These are phyloP conservation scores for Curvularia sp. DNA, from an alignment of 2,329 filamentous ascomycete genomes.

Conservation along the genomic window DNA sequence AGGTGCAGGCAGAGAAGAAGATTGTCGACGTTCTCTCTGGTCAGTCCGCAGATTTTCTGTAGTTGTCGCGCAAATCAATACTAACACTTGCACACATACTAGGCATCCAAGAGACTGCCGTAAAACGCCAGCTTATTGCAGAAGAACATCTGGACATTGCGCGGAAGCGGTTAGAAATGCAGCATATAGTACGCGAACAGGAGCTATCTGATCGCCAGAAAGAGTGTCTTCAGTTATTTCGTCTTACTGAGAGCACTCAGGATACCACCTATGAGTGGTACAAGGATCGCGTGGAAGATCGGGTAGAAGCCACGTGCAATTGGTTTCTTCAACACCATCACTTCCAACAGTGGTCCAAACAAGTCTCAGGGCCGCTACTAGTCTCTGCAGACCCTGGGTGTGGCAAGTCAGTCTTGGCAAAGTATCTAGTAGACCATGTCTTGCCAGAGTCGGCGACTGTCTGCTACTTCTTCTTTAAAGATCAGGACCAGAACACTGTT, in stretches of 20 bases:
- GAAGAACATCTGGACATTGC: slow-evolving; percentile 5
- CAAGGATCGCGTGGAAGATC: slow-evolving; percentile 28
- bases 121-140: slow-evolving; percentile 2
- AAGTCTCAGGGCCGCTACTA: slow-evolving; percentile 27
- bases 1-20: background rate
- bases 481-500: slow-evolving; percentile 29
- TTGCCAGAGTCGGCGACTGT: slow-evolving; percentile 23
- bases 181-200: slow-evolving; percentile 20
- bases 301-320: slow-evolving; percentile 29
- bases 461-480: slow-evolving; percentile 36
- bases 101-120: slow-evolving; percentile 19
- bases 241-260: slow-evolving; percentile 23
- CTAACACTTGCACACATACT: slow-evolving; percentile 17
- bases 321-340: slow-evolving; percentile 27
- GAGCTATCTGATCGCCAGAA: slow-evolving; percentile 24
- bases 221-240: slow-evolving; percentile 31
- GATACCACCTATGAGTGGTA: slow-evolving; percentile 32
- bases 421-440: slow-evolving; percentile 27
- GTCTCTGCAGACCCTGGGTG: slow-evolving; percentile 33
- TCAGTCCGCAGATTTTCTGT: slow-evolving; percentile 13
- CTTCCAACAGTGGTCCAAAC: slow-evolving; percentile 25
- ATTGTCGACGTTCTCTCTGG: slow-evolving; percentile 16
- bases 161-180: slow-evolving; percentile 14
- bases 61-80: slow-evolving; percentile 10
- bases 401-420: slow-evolving; percentile 33